A percentile compares a stretch with the other conserved stretches of the same genome.
These are phyloP conservation scores for Aspergillus mulundensis DNA, from an alignment of 495 filamentous ascomycete genomes.

Conservation along the genomic window DNA sequence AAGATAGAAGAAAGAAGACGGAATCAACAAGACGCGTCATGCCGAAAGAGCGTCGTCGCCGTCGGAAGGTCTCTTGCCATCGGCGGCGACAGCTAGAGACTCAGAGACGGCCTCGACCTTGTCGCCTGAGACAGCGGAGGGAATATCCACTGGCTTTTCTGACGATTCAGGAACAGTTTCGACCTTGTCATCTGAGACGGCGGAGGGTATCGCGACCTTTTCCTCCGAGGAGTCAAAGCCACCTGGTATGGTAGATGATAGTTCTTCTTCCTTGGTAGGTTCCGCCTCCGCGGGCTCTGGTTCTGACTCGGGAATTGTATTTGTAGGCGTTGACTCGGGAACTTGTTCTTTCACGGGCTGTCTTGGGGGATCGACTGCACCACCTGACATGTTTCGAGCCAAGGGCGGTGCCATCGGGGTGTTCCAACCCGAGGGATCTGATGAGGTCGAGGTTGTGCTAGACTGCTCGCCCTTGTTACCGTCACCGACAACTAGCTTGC, in stretches of 20 bases:
- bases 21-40: background rate
- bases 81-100: conserved; percentile 25
- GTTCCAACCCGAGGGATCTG: conserved; percentile 25
- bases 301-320: background rate
- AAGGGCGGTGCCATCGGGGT: conserved; percentile 32
- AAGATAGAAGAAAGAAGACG: background rate
- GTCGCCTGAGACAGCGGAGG: conserved; percentile 9
- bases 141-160: conserved; percentile 1
- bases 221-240: background rate
- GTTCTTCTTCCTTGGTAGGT: conserved; percentile 1
- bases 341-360: conserved; percentile 11
- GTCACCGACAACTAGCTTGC: conserved; percentile 37
- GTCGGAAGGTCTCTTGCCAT: conserved; percentile 33
- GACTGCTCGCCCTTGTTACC: conserved; percentile 20
- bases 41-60: conserved; percentile 4
- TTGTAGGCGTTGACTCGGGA: conserved; percentile 4
- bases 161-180: background rate
- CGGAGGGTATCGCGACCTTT: background rate
- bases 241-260: background rate
- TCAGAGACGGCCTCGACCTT: conserved; percentile 25
- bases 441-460: conserved; percentile 19
- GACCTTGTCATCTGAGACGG: conserved; percentile 5
- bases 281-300: conserved; percentile 7
- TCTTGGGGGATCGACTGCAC: conserved; percentile 38
- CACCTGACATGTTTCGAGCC: conserved; percentile 55